Conservation (phyloP, 352 stramenopile genomes). For the Pythium myriotylum region DNA sequence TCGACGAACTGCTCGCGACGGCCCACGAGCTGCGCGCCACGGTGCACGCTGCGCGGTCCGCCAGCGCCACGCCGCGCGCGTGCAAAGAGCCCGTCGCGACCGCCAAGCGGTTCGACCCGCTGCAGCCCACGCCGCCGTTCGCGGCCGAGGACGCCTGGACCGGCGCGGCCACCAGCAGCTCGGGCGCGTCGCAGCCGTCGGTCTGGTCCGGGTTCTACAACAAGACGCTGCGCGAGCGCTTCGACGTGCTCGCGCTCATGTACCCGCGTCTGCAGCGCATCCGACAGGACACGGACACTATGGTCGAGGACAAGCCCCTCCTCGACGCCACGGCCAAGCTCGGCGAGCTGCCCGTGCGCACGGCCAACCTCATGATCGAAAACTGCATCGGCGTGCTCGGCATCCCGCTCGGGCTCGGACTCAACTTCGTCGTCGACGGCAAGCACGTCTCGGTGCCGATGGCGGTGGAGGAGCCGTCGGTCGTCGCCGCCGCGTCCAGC, state of each 20-base stretch:
- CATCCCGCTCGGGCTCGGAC: conserved; percentile 81
- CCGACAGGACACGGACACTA: conserved; percentile 29
- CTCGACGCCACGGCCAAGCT: conserved; percentile 37
- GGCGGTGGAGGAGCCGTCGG: conserved; percentile 85
- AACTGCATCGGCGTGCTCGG: conserved; percentile 88
- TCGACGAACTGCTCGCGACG: conserved; percentile 25
- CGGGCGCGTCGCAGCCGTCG: conserved; percentile 54
- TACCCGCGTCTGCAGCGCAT: conserved; percentile 65
- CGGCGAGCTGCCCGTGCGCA: conserved; percentile 73
- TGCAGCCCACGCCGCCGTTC: conserved; percentile 45
- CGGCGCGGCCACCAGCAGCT: neutral
- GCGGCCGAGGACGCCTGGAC: conserved; percentile 30
- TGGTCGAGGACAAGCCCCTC: conserved; percentile 7
- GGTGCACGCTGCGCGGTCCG: conserved; percentile 15
- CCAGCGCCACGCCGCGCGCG: neutral
- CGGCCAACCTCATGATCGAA: conserved; percentile 89
- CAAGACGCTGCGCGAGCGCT: conserved; percentile 84
- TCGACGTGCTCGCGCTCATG: conserved; percentile 86
- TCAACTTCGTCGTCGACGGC: conserved; percentile 89
- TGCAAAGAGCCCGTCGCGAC: conserved; percentile 2
- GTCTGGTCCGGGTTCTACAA: conserved; percentile 90
- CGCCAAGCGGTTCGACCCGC: conserved; percentile 56
- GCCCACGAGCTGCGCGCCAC: conserved; percentile 31
- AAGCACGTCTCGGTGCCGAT: conserved; percentile 79
- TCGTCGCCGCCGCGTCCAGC: conserved; percentile 83